Conservation (phyloP, 2,329 filamentous ascomycete genomes). For the Nemania sp. region DNA sequence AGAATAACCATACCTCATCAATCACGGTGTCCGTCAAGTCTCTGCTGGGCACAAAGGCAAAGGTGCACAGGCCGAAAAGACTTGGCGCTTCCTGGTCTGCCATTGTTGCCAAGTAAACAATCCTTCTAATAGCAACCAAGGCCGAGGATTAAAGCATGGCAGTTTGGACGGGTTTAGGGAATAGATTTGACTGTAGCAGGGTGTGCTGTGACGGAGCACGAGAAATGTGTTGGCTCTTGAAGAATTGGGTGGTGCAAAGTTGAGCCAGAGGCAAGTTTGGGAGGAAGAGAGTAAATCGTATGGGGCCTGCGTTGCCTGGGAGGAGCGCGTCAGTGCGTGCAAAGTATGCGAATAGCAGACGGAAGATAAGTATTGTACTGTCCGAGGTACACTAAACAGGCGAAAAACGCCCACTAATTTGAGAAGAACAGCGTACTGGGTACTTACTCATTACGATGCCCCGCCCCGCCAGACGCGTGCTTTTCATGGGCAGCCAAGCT, state of each 20-base stretch:
- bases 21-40: conserved; percentile 33
- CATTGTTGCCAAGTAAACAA: conserved; percentile 32
- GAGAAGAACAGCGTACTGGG: not conserved
- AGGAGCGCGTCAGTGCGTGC: not conserved
- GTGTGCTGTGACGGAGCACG: not conserved
- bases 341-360: no score
- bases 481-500: not conserved
- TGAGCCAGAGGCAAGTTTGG: not conserved
- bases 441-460: not conserved
- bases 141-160: conserved; percentile 17
- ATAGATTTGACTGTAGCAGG: not conserved
- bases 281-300: not conserved
- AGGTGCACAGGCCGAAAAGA: conserved; percentile 37
- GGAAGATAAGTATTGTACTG: conserved; percentile 11
- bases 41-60: conserved; percentile 35
- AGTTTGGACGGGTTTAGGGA: not conserved
- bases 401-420: not conserved
- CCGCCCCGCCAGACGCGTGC: conserved; percentile 22
- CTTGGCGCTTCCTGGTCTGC: conserved; percentile 31
- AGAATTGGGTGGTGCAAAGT: not conserved
- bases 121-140: not conserved
- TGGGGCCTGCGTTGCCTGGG: conserved; percentile 1
- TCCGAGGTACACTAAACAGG: not conserved
- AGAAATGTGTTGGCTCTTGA: not conserved
- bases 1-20: conserved; percentile 31